Evolutionary conservation across 2,329 filamentous ascomycete species (phyloP).

Genomic region (Pseudopithomyces chartarum): DNA sequence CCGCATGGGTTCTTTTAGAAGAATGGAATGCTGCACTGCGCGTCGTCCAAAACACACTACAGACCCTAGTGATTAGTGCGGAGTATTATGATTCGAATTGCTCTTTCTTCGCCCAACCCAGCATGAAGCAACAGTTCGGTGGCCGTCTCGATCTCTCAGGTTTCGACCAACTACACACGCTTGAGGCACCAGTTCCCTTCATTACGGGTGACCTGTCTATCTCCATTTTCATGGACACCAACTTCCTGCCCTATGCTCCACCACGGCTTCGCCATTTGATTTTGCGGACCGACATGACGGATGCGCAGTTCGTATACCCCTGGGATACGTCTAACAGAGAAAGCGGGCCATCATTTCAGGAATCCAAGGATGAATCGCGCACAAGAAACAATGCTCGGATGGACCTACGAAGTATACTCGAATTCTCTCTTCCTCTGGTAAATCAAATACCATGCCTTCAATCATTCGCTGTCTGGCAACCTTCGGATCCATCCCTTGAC

Average conservation of each 20-base stretch:
- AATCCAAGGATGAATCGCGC: conserved; percentile 6
- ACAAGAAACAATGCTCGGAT: conserved; percentile 25
- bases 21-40: conserved; percentile 23
- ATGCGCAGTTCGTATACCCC: conserved; percentile 25
- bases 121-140: conserved; percentile 15
- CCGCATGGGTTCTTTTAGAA: conserved; percentile 18
- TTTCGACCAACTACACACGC: conserved; percentile 25
- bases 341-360: conserved; percentile 9
- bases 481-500: conserved; percentile 25
- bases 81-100: conserved; percentile 25
- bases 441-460: conserved; percentile 22
- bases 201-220: conserved; percentile 31
- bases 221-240: conserved; percentile 25
- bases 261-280: conserved; percentile 28
- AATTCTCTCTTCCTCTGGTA: conserved; percentile 23
- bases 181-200: conserved; percentile 31
- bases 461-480: conserved; percentile 33
- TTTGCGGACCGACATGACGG: conserved; percentile 31
- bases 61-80: conserved; percentile 24
- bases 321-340: conserved; percentile 21
- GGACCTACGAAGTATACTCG: conserved; percentile 32
- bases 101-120: conserved; percentile 28
- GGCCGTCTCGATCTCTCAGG: conserved; percentile 29
- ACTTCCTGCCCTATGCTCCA: conserved; percentile 21
- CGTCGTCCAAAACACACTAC: conserved; percentile 15